Conservation (phyloP, 352 stramenopile genomes). For the Globisporangium perplexum region DNA sequence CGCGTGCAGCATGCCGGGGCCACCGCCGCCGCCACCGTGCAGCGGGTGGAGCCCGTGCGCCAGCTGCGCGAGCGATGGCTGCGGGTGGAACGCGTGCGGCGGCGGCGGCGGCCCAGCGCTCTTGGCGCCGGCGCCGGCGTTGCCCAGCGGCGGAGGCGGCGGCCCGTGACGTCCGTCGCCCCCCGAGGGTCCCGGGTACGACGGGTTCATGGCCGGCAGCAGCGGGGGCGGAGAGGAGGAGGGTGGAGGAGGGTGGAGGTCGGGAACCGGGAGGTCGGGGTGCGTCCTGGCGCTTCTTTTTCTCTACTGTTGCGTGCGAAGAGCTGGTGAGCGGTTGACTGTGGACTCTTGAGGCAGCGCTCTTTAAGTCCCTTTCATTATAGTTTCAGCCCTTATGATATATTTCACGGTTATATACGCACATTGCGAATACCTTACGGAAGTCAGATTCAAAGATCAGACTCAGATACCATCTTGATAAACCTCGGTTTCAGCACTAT, state of each 20-base stretch:
- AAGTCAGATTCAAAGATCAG: no score
- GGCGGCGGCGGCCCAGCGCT: constrained; percentile 23
- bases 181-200: constrained; percentile 62
- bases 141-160: constrained; percentile 27
- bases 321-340: no score
- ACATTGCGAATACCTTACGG: no score
- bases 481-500: no score
- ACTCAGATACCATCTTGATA: no score
- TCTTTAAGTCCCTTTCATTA: no score
- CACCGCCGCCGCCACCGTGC: constrained; percentile 38
- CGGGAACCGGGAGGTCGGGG: not conserved
- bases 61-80: constrained; percentile 63
- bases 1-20: constrained; percentile 43
- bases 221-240: not conserved
- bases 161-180: constrained; percentile 43
- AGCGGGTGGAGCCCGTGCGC: constrained; percentile 56
- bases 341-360: no score
- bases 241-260: not conserved
- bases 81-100: constrained; percentile 59
- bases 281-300: constrained; percentile 14
- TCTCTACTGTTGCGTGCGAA: no score
- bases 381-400: no score
- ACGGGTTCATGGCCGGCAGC: constrained; percentile 55
- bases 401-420: no score
- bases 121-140: constrained; percentile 27